phyloP scores from a whole-genome alignment of 768 basidiomycete species.

The Sutorius australiensis region DNA sequence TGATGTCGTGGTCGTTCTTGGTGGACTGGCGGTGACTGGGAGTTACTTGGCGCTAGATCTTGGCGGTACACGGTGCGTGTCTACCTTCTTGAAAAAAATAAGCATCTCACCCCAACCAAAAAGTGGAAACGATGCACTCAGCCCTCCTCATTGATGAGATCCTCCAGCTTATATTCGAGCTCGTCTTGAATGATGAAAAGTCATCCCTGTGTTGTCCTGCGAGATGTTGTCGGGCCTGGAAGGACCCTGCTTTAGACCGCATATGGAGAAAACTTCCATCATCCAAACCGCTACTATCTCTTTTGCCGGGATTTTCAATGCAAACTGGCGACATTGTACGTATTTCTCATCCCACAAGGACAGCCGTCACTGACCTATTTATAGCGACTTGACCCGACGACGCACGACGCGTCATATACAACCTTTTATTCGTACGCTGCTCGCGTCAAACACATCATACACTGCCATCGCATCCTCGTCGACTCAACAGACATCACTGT shows the following conservation, averaged over 20 bases:
- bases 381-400: constrained; percentile 10
- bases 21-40: background rate
- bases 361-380: background rate
- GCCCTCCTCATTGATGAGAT: constrained; percentile 50
- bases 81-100: background rate
- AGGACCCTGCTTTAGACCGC: constrained; percentile 44
- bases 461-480: constrained; percentile 15
- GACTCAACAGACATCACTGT: constrained; percentile 4
- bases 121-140: constrained; percentile 36
- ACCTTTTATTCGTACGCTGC: constrained; percentile 20
- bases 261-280: constrained; percentile 44
- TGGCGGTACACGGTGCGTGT: constrained; percentile 4
- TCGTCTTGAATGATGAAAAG: constrained; percentile 27
- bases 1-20: background rate
- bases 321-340: constrained; percentile 12
- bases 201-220: constrained; percentile 35
- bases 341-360: background rate
- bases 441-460: constrained; percentile 24
- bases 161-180: constrained; percentile 40
- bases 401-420: background rate
- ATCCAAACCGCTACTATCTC: constrained; percentile 38
- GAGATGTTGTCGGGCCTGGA: constrained; percentile 45
- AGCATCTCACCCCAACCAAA: background rate
- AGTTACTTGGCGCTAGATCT: background rate
- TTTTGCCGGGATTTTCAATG: constrained; percentile 26